Conservation (phyloP, 2,329 filamentous ascomycete species). For the Fusarium sororula region DNA sequence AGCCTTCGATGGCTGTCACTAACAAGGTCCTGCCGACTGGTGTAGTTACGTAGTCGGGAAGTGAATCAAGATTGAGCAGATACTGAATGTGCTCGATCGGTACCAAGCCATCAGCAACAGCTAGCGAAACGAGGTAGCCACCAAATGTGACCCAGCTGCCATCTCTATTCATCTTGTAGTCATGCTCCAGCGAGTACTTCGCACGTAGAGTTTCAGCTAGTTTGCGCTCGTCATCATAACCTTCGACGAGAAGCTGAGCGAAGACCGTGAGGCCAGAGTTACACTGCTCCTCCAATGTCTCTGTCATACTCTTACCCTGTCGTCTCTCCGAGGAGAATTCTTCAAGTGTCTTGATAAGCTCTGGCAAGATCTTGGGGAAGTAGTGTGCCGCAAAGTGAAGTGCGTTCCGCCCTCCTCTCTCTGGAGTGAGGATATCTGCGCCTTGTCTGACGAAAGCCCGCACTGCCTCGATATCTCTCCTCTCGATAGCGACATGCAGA, state of each 20-base stretch:
- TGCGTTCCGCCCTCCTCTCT: neutral
- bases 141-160: neutral
- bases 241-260: neutral
- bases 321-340: fast-evolving
- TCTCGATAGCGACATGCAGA: neutral
- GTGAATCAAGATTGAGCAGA: neutral
- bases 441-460: neutral
- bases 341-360: neutral
- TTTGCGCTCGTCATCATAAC: neutral
- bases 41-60: neutral
- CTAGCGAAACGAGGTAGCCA: neutral
- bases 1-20: neutral
- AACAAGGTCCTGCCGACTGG: neutral
- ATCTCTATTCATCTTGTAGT: neutral
- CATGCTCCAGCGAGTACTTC: fast-evolving
- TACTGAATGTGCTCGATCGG: neutral
- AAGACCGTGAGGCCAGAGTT: neutral
- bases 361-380: neutral
- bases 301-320: neutral
- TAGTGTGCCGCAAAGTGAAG: neutral
- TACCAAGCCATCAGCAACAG: neutral
- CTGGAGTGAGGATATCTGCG: neutral
- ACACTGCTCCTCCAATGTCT: neutral
- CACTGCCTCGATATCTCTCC: neutral
- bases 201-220: fast-evolving